Conservation (phyloP, 2,329 filamentous ascomycete genomes). For the Neopestalotiopsis sp. region DNA sequence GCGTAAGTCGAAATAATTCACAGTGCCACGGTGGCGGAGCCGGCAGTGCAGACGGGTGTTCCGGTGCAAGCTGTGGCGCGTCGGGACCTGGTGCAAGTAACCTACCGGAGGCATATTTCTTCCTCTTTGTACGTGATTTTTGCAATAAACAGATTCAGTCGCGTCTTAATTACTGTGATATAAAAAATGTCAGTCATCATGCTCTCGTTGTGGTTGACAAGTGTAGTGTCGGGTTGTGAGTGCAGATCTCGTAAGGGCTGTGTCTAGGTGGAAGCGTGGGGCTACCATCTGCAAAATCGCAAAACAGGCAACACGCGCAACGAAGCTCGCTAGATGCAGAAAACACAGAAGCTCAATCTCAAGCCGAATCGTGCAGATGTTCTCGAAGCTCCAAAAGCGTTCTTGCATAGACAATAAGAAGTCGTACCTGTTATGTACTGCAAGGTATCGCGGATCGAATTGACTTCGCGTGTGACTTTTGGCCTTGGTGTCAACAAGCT, state of each 20-base stretch:
- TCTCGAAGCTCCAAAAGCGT: neutral
- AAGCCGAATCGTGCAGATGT: too few relatives aligned
- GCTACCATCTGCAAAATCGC: slow-evolving; percentile 15
- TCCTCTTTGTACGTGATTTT: slow-evolving; percentile 13
- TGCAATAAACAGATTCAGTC: slow-evolving; percentile 16
- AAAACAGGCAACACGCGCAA: neutral
- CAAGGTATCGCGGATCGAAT: neutral
- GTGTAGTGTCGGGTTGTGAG: neutral
- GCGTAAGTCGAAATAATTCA: neutral
- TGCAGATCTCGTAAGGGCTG: neutral
- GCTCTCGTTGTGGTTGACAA: neutral
- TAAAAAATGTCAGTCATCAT: neutral
- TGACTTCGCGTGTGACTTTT: neutral
- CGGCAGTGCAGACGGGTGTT: neutral
- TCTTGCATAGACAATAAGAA: neutral
- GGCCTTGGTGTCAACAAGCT: slow-evolving; percentile 18
- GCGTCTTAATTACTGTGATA: slow-evolving; percentile 10
- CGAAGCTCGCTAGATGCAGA: neutral
- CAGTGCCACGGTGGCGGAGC: neutral
- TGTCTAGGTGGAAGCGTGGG: slow-evolving; percentile 11
- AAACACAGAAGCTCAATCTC: neutral
- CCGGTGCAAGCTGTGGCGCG: neutral
- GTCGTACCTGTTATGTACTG: slow-evolving; percentile 10
- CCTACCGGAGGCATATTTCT: slow-evolving; percentile 23
- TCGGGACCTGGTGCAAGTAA: neutral